Evolutionary conservation across 169 alveolate genomes (phyloP), one percentile per base, ranked within the genome.

Genomic region (Eimeria falciformis): DNA sequence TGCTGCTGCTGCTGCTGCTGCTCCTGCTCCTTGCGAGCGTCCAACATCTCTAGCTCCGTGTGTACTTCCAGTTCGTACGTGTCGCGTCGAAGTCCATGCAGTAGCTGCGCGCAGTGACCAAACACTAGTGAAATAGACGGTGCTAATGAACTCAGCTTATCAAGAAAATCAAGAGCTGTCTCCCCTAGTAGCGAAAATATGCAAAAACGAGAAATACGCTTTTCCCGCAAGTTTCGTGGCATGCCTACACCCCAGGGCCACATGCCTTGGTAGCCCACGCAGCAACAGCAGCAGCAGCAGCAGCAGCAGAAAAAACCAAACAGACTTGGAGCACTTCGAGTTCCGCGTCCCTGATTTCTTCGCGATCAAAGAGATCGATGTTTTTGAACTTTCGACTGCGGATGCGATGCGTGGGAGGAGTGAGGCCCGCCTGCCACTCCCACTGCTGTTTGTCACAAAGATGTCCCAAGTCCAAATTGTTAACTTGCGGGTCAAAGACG

Each of bases 381-480:
- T 96, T 93, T 82, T 96, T 96, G 78, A 96, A 96, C 91, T 95
- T 95, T 84, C 98, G 93, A 37, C 94, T 94, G 68, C 98, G 89
- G 5, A 96, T 96, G 77, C 95, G 95, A 37, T 93, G 94, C 17
- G 97, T 96, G 46, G 96, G 96, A 29, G 98, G 98, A 18, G 98
- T 94, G 12, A 96, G 81, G 53, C 98, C 98, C 12, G 94, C 96
- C 29, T 96, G 96, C 98, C 98, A 96, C 92, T 96, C 98, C 98
- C 98, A 96, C 90, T 95, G 90, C 56, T 94, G 86, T 29, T 91
- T 77, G 40, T 95, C 96, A 45, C 94, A 90, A 85, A 96, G 56
- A 50, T 27, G 62, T 50, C 93, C 94, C n/a, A 92, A 27, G 40
- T 92, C 93, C 53, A 92, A 56, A 33, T 94, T 94, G n/a, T 86